Percentiles rank a stretch among this genome's conserved stretches.
Evolutionary conservation across 306 rosid genomes (phyloP).

Genomic region (Abrus precatorius): DNA sequence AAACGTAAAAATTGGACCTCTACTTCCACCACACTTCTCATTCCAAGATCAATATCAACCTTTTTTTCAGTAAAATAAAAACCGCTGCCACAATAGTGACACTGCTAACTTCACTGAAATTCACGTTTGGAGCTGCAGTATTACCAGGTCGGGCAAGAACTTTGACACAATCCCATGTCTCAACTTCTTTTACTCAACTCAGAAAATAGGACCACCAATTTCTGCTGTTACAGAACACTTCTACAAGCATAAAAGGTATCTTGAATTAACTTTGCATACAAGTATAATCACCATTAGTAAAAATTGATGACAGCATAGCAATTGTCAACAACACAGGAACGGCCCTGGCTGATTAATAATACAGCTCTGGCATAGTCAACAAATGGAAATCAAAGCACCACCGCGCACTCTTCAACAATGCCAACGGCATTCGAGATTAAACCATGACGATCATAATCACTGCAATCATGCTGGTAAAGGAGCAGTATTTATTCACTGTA

Average conservation of each 20-base stretch:
- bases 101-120: neutral
- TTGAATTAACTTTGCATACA: neutral
- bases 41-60: conserved; percentile 8
- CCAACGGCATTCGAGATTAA: conserved; percentile 37
- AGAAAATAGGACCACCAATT: conserved; percentile 28
- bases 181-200: conserved; percentile 26
- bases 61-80: neutral
- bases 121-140: neutral
- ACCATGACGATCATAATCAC: conserved; percentile 38
- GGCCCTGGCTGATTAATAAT: conserved; percentile 41
- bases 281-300: conserved; percentile 34
- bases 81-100: neutral
- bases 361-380: conserved; percentile 44
- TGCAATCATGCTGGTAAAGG: conserved; percentile 40
- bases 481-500: conserved; percentile 34
- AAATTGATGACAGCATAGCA: conserved; percentile 29
- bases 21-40: neutral
- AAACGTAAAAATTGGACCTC: neutral
- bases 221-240: conserved; percentile 38
- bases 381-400: conserved; percentile 27
- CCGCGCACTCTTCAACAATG: conserved; percentile 26
- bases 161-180: neutral
- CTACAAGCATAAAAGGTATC: conserved; percentile 11
- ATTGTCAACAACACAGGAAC: conserved; percentile 33
- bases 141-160: neutral